Conservation (phyloP, 1,284 basidiomycete species). For the Ganoderma lingzhi region DNA sequence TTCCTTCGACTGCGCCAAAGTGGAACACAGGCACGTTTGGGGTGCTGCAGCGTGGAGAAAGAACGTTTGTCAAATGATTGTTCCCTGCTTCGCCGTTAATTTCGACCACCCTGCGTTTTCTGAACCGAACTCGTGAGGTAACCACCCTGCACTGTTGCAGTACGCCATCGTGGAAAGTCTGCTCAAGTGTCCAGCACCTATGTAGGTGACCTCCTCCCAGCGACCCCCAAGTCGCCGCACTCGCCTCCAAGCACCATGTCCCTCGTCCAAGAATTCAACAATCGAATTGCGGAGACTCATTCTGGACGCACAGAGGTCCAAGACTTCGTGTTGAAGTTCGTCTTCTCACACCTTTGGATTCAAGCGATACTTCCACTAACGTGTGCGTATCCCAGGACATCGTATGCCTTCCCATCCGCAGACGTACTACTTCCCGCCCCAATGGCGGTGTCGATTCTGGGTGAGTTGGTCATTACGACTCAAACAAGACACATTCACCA, state of each 20-base stretch:
- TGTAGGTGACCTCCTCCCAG: neutral
- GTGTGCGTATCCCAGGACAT: neutral
- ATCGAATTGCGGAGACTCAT: conserved; percentile 18
- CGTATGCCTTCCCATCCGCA: conserved; percentile 21
- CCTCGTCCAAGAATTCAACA: conserved; percentile 14
- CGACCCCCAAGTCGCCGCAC: neutral
- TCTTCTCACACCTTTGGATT: neutral
- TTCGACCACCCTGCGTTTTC: neutral
- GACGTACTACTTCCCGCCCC: conserved; percentile 23
- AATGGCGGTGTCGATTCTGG: conserved; percentile 22
- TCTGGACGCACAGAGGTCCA: conserved; percentile 15
- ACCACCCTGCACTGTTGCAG: neutral
- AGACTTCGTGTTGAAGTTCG: conserved; percentile 20
- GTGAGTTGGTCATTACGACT: neutral
- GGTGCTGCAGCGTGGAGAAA: neutral
- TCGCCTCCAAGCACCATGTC: conserved; percentile 8
- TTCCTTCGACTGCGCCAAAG: neutral
- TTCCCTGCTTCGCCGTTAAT: neutral
- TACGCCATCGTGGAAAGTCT: neutral
- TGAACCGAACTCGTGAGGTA: neutral
- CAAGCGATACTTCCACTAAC: neutral
- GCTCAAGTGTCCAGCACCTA: neutral
- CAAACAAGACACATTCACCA: neutral
- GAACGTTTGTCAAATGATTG: neutral
- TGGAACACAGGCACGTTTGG: neutral